These are phyloP conservation scores for Leccinum sublutescens DNA, from an alignment of 768 basidiomycete species.

Conservation along the genomic window DNA sequence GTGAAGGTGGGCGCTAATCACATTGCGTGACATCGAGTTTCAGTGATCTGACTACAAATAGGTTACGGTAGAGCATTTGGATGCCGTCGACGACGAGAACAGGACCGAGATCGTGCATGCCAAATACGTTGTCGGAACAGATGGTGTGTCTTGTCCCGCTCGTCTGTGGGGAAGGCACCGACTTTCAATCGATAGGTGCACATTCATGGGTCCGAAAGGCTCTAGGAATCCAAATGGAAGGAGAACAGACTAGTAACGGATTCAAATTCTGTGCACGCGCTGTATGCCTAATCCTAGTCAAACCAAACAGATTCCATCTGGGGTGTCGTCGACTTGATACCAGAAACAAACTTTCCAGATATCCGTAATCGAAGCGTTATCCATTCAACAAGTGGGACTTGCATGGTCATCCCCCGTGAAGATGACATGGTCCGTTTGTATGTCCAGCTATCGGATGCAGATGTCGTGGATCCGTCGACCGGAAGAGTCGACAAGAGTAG, in stretches of 20 bases:
- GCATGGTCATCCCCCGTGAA: neutral
- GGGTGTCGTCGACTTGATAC: neutral
- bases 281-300: neutral
- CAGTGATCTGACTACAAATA: neutral
- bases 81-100: neutral
- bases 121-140: neutral
- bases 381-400: neutral
- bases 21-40: too few relatives aligned
- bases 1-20: neutral
- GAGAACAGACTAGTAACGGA: neutral
- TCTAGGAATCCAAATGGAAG: neutral
- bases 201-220: slow-evolving; percentile 1
- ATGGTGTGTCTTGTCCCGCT: neutral
- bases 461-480: neutral
- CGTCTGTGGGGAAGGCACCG: neutral
- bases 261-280: neutral
- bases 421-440: neutral
- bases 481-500: slow-evolving; percentile 1
- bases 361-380: neutral
- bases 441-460: neutral
- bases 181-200: neutral
- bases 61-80: neutral
- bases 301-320: neutral
- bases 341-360: neutral
- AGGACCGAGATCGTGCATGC: neutral